Evolutionary conservation across 495 filamentous ascomycete species (phyloP).

Genomic region (Hypoxylon intermedium): DNA sequence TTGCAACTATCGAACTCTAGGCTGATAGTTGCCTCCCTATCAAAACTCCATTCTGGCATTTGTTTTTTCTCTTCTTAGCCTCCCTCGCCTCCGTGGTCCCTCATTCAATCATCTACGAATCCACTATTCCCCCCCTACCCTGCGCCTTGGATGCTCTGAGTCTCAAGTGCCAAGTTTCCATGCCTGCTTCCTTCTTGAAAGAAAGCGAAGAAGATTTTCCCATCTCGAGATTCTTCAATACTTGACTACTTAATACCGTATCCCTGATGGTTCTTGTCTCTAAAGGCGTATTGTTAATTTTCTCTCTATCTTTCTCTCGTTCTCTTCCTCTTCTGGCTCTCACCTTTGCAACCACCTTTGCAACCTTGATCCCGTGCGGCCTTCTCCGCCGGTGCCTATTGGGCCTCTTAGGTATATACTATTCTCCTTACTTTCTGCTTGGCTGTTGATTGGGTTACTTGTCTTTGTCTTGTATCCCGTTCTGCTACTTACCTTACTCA

Average conservation of each 20-base stretch:
- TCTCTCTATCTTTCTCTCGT: background rate
- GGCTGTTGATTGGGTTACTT: slow-evolving; percentile 26
- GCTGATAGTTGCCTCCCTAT: too few relatives aligned
- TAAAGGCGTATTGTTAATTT: slow-evolving; percentile 18
- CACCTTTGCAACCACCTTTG: slow-evolving; percentile 1
- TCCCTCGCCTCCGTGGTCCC: slow-evolving; percentile 2
- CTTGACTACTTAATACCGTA: slow-evolving; percentile 27
- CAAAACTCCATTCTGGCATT: slow-evolving; percentile 15
- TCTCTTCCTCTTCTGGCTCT: background rate
- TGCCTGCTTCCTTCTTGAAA: slow-evolving; percentile 15
- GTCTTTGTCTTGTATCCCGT: slow-evolving; percentile 23
- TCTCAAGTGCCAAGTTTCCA: slow-evolving; percentile 36
- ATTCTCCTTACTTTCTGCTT: slow-evolving; percentile 17
- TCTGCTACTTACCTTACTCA: slow-evolving; percentile 11
- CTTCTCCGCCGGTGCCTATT: slow-evolving; percentile 31
- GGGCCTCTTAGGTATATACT: slow-evolving; percentile 24
- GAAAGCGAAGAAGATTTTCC: slow-evolving; percentile 12
- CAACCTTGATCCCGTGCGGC: slow-evolving; percentile 19
- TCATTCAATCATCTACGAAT: slow-evolving; percentile 1
- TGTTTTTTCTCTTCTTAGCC: slow-evolving; percentile 14
- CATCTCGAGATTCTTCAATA: slow-evolving; percentile 29
- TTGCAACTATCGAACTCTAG: too few relatives aligned
- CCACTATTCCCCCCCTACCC: slow-evolving; percentile 12
- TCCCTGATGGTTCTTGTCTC: slow-evolving; percentile 21
- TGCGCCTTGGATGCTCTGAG: slow-evolving; percentile 11